Conservation (phyloP, 2,329 filamentous ascomycete species). For the Didymella arachidicola region DNA sequence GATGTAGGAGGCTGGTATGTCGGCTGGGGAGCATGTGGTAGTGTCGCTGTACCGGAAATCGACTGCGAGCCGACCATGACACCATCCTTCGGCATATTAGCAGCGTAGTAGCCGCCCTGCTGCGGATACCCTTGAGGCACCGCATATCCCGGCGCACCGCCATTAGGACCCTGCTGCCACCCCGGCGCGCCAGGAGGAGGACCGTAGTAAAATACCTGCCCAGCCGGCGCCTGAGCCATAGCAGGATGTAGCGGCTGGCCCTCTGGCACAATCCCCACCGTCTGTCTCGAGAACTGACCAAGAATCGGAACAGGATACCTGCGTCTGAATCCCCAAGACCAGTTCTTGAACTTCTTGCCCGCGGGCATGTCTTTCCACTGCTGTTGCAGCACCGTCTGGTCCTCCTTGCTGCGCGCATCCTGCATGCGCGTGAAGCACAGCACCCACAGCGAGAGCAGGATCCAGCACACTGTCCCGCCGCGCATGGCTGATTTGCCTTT, state of each 20-base stretch:
- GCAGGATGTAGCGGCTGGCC: constrained; percentile 35
- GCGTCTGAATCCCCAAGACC: constrained; percentile 45
- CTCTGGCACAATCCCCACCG: constrained; percentile 40
- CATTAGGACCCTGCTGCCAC: constrained; percentile 30
- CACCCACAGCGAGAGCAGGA: constrained; percentile 41
- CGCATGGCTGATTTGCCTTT: constrained; percentile 41
- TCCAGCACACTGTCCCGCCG: constrained; percentile 44
- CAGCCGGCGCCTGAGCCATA: constrained; percentile 33
- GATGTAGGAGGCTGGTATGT: constrained; percentile 22
- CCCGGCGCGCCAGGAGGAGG: constrained; percentile 35
- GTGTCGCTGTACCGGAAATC: constrained; percentile 15
- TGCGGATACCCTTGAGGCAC: constrained; percentile 32
- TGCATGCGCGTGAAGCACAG: constrained; percentile 46
- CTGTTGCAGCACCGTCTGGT: constrained; percentile 40
- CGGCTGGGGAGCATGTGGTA: constrained; percentile 26
- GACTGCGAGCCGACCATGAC: constrained; percentile 23
- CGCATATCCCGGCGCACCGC: constrained; percentile 21
- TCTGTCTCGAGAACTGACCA: constrained; percentile 40
- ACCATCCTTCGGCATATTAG: constrained; percentile 24
- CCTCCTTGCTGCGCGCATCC: constrained; percentile 39
- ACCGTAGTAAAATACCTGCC: constrained; percentile 37
- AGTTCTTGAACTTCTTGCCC: constrained; percentile 43
- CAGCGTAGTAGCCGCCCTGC: constrained; percentile 29
- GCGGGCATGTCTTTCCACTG: constrained; percentile 41
- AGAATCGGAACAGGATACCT: constrained; percentile 41